phyloP scores from a whole-genome alignment of 1,284 basidiomycete species.

The Leccinum pallidistipes region DNA sequence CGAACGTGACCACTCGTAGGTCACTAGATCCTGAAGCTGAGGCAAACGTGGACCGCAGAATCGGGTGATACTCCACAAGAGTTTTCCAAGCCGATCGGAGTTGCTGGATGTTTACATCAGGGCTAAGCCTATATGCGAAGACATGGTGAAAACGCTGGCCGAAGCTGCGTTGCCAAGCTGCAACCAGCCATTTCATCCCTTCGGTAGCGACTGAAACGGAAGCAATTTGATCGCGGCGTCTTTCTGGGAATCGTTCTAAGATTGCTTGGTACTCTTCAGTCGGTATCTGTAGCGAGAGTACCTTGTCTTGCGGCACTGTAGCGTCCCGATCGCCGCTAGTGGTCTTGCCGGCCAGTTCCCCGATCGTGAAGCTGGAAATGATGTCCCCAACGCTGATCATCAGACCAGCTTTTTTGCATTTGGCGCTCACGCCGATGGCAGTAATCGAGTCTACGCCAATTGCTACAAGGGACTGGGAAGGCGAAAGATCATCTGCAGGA shows the following conservation, averaged over 20 bases:
- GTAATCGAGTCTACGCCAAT: conserved; percentile 56
- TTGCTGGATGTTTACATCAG: conserved; percentile 30
- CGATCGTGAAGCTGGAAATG: conserved; percentile 39
- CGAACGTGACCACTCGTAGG: conserved; percentile 42
- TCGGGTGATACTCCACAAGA: conserved; percentile 39
- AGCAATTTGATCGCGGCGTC: conserved; percentile 9
- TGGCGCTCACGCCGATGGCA: conserved; percentile 47
- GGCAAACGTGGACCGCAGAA: conserved; percentile 47
- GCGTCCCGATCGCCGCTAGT: no score
- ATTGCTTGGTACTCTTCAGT: conserved; percentile 17
- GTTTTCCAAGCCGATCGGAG: conserved; percentile 40
- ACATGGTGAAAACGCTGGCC: conserved; percentile 45
- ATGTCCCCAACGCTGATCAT: conserved; percentile 41
- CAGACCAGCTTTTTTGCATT: conserved; percentile 40
- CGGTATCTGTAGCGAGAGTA: conserved; percentile 7
- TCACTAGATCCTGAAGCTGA: conserved; percentile 31
- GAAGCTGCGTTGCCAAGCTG: conserved; percentile 45
- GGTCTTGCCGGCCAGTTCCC: no score
- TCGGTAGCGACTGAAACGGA: conserved; percentile 14
- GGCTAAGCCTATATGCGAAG: conserved; percentile 42
- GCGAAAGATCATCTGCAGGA: conserved; percentile 26
- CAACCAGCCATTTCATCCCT: conserved; percentile 38
- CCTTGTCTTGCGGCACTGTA: conserved; percentile 3
- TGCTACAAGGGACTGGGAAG: conserved; percentile 38
- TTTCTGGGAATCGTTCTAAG: conserved; percentile 13